phyloP scores from a whole-genome alignment of 2,329 filamentous ascomycete species.

The Periconia sp. region DNA sequence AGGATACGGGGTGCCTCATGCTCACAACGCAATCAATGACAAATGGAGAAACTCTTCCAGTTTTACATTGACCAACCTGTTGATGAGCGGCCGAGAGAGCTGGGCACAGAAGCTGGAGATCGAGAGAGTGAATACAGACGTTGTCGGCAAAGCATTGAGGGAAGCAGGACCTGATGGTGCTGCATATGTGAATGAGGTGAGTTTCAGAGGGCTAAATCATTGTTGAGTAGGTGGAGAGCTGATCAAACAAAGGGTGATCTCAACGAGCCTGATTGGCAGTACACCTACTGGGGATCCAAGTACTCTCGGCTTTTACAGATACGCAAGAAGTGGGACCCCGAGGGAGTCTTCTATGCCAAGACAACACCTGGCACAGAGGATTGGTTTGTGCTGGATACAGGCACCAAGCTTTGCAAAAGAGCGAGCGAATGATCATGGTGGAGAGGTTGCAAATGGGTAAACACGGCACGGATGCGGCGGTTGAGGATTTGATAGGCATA shows the following conservation, averaged over 20 bases:
- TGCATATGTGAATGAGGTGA: slow-evolving; percentile 39
- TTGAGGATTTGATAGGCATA: too few species aligned
- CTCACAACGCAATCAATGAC: slow-evolving; percentile 38
- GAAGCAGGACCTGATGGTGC: slow-evolving; percentile 34
- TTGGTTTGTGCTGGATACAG: slow-evolving; percentile 37
- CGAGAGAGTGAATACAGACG: slow-evolving; percentile 31
- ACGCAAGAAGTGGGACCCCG: slow-evolving; percentile 37
- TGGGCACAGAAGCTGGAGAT: slow-evolving; percentile 33
- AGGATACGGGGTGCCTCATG: slow-evolving; percentile 26
- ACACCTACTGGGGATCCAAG: slow-evolving; percentile 39
- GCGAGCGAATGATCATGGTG: not conserved
- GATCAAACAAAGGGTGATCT: slow-evolving; percentile 30
- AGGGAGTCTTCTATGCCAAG: slow-evolving; percentile 37
- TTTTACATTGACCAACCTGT: slow-evolving; percentile 38
- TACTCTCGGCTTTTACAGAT: slow-evolving; percentile 33
- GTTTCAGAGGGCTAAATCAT: not conserved
- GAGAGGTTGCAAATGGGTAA: not conserved
- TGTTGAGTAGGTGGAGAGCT: slow-evolving; percentile 2
- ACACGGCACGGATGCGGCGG: too few species aligned
- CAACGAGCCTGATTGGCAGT: slow-evolving; percentile 40
- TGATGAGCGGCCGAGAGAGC: slow-evolving; percentile 31
- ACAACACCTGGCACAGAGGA: slow-evolving; percentile 39
- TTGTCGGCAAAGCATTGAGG: slow-evolving; percentile 31
- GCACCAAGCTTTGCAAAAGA: slow-evolving; percentile 38
- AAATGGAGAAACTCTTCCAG: slow-evolving; percentile 39